Evolutionary conservation across 2,329 filamentous ascomycete species (phyloP), one percentile per base, ranked within the genome.

Genomic region (Clonostachys sp.): DNA sequence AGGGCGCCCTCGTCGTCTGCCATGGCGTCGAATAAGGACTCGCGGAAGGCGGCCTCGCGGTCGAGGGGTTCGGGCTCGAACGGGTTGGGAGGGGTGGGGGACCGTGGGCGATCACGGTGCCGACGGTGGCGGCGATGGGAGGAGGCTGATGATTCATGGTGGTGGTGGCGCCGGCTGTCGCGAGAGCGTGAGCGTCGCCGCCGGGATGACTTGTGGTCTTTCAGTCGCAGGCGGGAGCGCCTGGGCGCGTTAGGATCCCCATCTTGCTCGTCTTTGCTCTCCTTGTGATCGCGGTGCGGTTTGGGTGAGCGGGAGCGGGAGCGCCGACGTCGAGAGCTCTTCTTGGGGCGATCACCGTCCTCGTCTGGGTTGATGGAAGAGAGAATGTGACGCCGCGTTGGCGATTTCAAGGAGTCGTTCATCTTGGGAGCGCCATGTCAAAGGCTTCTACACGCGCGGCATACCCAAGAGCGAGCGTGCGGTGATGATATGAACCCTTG

Each of bases 11-110:
- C 94, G 61, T 97, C 92, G 66, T 99, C 94, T 36, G 91, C 92
- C 67, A 99, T 86, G 34, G 94, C 94, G 65, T 99, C 94, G 69
- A 97, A 97, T 6, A 99, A 83, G 1, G 91, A 96, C 65, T 95
- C 89, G 33, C 89, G 85, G 64, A 99, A 99, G 1, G 92, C 90
- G 1, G 78, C 74, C 39, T 90, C 84, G 0, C 89, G 77, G 55
- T 87, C 81, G 14, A 88, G 71, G 1, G 71, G 63, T 3, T 68
- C 66, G 4, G 67, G 64, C 0, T 71, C 70, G 55, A 72, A 65
- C 0, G 75, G 74, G 50, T 80, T 72, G 1, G 67, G 66, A 1
- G 72, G 71, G 4, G 74, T 72, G 2, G 70, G 69, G 3, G 74
- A 74, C 50, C 68, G 70, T 16, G 53, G 52, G 42, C 47, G 54